Conservation (phyloP, 768 basidiomycete species). For the Serendipita sp. region DNA sequence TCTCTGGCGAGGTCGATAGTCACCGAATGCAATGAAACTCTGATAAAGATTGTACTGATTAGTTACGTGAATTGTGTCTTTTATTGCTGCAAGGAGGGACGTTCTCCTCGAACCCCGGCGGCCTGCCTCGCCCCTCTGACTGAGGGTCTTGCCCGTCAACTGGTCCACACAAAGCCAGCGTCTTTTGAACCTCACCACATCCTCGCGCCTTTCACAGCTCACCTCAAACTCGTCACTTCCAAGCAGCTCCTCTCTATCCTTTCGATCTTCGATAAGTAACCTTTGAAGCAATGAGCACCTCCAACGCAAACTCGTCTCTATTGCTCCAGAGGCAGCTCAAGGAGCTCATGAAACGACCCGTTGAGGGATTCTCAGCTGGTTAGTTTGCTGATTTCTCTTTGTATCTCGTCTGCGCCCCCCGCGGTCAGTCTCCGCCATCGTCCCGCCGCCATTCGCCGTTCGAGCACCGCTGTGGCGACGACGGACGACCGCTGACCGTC, state of each 20-base stretch:
- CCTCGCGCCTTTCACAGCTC: too few relatives aligned
- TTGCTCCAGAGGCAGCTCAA: slow-evolving; percentile 63
- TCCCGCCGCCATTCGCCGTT: slow-evolving; percentile 10
- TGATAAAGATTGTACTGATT: too few relatives aligned
- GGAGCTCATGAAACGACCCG: slow-evolving; percentile 83
- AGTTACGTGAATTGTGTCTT: too few relatives aligned
- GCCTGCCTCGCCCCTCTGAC: neutral
- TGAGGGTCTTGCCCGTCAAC: neutral
- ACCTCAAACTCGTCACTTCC: too few relatives aligned
- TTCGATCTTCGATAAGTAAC: too few relatives aligned
- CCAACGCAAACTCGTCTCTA: slow-evolving; percentile 31
- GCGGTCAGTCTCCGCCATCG: neutral
- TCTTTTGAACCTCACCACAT: neutral
- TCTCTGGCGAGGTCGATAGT: too few relatives aligned
- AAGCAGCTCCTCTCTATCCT: too few relatives aligned
- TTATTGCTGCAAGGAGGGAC: too few relatives aligned
- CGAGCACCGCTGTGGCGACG: neutral
- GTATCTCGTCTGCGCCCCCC: slow-evolving; percentile 12
- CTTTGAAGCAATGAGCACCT: neutral
- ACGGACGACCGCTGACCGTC: slow-evolving; percentile 14
- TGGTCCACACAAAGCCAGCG: neutral
- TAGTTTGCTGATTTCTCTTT: slow-evolving; percentile 16
- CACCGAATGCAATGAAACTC: too few relatives aligned
- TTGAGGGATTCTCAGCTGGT: slow-evolving; percentile 96
- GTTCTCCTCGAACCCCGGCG: neutral